Evolutionary conservation across 306 rosid species (phyloP).

Genomic region (Fragaria nilgerrensis): DNA sequence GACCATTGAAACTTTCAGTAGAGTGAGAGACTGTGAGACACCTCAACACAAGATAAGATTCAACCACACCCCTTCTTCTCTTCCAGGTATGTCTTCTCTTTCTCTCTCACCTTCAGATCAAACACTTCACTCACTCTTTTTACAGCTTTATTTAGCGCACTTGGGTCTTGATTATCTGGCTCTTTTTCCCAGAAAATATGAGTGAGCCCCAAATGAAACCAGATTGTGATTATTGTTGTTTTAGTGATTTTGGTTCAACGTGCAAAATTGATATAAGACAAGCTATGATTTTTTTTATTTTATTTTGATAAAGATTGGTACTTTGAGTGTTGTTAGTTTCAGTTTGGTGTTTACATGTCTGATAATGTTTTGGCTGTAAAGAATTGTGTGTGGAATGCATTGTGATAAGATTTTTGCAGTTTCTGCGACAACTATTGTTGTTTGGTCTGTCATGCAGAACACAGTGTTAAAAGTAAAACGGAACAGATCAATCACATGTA

Average conservation of each 20-base stretch:
- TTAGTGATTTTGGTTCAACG: background rate
- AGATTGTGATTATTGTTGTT: background rate
- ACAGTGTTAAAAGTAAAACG: background rate
- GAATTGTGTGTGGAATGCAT: background rate
- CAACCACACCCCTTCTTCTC: slow-evolving; percentile 1
- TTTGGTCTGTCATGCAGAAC: background rate
- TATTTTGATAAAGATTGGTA: background rate
- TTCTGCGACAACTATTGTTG: background rate
- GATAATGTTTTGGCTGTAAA: background rate
- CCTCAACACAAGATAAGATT: slow-evolving; percentile 23
- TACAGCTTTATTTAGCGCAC: background rate
- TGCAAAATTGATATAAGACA: background rate
- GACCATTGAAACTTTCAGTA: background rate
- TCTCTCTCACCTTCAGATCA: background rate
- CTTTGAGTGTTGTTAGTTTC: background rate
- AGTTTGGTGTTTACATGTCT: background rate
- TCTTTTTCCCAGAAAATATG: background rate
- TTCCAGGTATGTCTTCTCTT: slow-evolving; percentile 28
- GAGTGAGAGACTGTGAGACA: background rate
- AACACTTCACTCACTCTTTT: background rate
- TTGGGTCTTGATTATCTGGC: slow-evolving; percentile 6
- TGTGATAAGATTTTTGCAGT: background rate
- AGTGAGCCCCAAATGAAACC: background rate
- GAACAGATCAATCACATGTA: background rate
- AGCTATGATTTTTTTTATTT: background rate